Base-by-base conservation (phyloP, 2,329 filamentous ascomycete species). In the Aspergillus persii region DNA sequence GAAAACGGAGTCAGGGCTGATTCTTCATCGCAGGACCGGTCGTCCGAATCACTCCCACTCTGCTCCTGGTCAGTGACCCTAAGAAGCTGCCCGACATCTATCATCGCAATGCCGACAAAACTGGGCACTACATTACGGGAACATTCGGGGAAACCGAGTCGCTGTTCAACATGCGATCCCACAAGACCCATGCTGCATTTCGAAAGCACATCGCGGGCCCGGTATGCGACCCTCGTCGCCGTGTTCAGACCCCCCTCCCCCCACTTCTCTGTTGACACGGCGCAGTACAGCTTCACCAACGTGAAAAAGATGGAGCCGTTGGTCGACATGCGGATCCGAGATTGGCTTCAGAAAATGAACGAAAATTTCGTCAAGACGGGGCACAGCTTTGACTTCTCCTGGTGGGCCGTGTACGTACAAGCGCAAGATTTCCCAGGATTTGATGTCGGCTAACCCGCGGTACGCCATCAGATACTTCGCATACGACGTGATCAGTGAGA, bases 271-370 rank as follows among this genome's bases (percentile, higher is more conserved):
- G 18, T 57, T 66, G 47, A 66, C 29, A 26, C 39, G 7, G 33
- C 56, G 29, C 55, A 74, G 64, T 86, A 86, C 65, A 81, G 77
- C 55, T 84, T 86, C 65, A 78, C 73, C 49, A 85, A 84, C 63
- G 79, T 86, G 63, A 83, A 82, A 70, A 83, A 80, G 63, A 86
- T 85, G 80, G 84, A 87, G 68, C 80, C 82, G 0, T 63, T 86
- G 31, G 75, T 87, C 2, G 83, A 86, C 59, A 62, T 67, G 2
- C 75, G 80, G 8, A 83, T 86, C 50, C 58, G 68, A 2, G 70
- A 77, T n/a, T 87, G 83, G 84, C 73, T 81, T 8, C 63, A 67
- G 3, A 79, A 76, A n/a, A 73, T 87, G 2, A 73, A 79, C 2
- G 67, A 74, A 2, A 69, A 68, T 4, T 87, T 85, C 61, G 80